Percentiles rank a stretch among this genome's conserved stretches.
Evolutionary conservation across 805 yeast genomes (phyloP).

Genomic region (Metschnikowia henanensis): DNA sequence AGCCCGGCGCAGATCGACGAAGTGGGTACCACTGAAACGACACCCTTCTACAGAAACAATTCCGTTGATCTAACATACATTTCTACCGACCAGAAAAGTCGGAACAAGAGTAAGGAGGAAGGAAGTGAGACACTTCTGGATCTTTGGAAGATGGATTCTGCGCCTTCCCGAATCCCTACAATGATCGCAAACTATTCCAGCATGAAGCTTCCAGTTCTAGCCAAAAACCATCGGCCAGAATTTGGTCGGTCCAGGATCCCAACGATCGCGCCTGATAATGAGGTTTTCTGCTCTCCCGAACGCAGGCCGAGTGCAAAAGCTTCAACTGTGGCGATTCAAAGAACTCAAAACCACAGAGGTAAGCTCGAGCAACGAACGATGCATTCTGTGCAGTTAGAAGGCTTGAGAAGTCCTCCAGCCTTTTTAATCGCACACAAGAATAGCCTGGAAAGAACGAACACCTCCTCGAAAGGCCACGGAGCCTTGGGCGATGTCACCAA

Average conservation of each 20-base stretch:
- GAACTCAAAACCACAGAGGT: too few species aligned
- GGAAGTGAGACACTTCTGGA: background rate
- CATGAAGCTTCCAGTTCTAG: slow-evolving; percentile 25
- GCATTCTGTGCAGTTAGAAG: too few species aligned
- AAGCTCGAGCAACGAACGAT: too few species aligned
- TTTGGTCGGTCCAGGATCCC: slow-evolving; percentile 26
- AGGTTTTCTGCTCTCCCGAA: slow-evolving; percentile 29
- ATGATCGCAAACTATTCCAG: slow-evolving; percentile 23
- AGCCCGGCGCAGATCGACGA: slow-evolving; percentile 3
- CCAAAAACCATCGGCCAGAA: slow-evolving; percentile 17
- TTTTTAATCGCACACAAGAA: slow-evolving; percentile 8
- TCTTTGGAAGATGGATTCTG: background rate
- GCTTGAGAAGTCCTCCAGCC: slow-evolving; percentile 11
- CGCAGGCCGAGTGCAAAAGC: slow-evolving; percentile 7
- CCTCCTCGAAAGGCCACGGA: background rate
- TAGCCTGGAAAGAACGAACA: background rate
- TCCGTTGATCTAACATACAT: background rate
- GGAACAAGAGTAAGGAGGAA: background rate
- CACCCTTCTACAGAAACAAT: slow-evolving; percentile 6
- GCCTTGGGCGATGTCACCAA: slow-evolving; percentile 10
- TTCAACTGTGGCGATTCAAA: too few species aligned
- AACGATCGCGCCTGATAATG: slow-evolving; percentile 30
- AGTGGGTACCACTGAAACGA: slow-evolving; percentile 6
- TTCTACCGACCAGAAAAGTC: background rate
- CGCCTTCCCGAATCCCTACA: slow-evolving; percentile 26